Evolutionary conservation across 495 filamentous ascomycete genomes (phyloP), one percentile per base, ranked within the genome.

Genomic region (Tuber microsphaerosporum): DNA sequence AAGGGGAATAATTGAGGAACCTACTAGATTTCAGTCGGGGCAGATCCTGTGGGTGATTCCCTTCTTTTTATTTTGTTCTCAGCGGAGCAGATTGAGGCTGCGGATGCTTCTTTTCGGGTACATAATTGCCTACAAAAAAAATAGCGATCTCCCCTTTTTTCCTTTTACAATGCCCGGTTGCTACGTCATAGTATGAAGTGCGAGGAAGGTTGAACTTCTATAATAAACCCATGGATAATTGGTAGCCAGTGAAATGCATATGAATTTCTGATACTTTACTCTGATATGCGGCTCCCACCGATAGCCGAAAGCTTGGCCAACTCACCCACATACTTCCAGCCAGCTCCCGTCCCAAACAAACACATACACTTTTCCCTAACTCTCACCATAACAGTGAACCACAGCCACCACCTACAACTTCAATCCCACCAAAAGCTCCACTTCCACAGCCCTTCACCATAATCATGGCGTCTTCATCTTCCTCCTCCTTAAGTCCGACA

Each of bases 1-100:
- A 75, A 69, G 73, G 73, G 73, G 44, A 65, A 72, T 72, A 73
- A 70, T 75, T 39, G 41, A 10, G 41, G 26, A 16, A 4, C 26
- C 26, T 65, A 7, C 26, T 65, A 3, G 56, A 31, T 31, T 65
- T 65, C 12, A 26, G 8, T 31, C n/a, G 12, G 9, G 26, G 31
- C 17, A 31, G 56, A 14, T 34, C 56, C 26, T 19, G 14, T 65
- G 26, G 56, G 12, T 65, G 12, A 16, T 65, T 31, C n/a, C 12
- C 56, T 34, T 34, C 22, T 34, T 31, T 61, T 65, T 65, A 34
- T 34, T 65, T 65, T 61, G 22, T 26, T 34, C 56, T 12, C 26
- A 34, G 31, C 14, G 56, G 56, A 12, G 14, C n/a, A 56, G 56
- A 65, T 19, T 34, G 56, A 34, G 26, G 26, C 12, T 19, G 56